Evolutionary conservation across 2,329 filamentous ascomycete genomes (phyloP).

Genomic region (Stenocarpella maydis): DNA sequence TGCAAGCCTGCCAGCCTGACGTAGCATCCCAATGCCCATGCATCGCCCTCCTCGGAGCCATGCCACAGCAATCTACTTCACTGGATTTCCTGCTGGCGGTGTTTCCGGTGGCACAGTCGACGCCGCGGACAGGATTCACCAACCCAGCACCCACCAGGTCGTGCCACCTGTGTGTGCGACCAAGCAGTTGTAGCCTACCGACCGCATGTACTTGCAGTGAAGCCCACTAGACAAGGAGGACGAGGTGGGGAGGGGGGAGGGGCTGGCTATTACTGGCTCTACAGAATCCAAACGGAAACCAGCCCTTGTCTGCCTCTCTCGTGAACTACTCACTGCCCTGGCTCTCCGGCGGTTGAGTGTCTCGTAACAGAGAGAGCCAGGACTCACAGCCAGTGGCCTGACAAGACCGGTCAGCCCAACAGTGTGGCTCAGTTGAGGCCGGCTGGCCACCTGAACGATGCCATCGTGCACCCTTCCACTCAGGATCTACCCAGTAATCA

Average conservation of each 20-base stretch:
- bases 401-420: neutral
- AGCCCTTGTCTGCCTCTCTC: neutral
- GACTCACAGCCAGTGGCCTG: neutral
- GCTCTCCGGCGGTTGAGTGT: neutral
- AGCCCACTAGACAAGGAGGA: neutral
- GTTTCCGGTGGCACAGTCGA: neutral
- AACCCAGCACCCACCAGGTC: slow-evolving; percentile 14
- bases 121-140: slow-evolving; percentile 23
- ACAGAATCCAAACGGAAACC: neutral
- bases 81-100: neutral
- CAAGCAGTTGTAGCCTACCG: neutral
- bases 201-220: slow-evolving; percentile 1
- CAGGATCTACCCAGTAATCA: neutral
- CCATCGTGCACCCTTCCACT: neutral
- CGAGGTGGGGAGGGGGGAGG: neutral
- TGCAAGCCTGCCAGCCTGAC: neutral
- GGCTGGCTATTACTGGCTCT: neutral
- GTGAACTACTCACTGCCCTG: neutral
- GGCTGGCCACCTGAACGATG: slow-evolving; percentile 5
- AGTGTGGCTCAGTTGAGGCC: neutral
- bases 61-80: slow-evolving; percentile 9
- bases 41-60: neutral
- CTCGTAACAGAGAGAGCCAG: neutral
- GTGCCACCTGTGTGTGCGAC: slow-evolving; percentile 11
- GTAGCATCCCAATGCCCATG: slow-evolving; percentile 23